These are phyloP conservation scores for Amniculicola lignicola DNA, from an alignment of 495 filamentous ascomycete genomes.

Conservation along the genomic window DNA sequence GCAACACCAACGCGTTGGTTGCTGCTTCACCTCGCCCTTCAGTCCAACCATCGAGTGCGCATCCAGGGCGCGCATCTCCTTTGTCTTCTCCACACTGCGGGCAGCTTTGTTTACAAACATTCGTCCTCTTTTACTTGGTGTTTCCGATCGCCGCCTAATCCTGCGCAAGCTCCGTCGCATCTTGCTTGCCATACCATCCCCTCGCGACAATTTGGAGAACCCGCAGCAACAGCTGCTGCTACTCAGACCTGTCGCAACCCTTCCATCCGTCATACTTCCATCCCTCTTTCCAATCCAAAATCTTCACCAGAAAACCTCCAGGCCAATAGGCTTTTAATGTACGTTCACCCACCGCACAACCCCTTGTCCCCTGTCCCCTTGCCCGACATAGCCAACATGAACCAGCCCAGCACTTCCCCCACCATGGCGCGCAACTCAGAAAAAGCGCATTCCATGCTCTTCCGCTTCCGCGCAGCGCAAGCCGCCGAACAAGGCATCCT, in stretches of 20 bases:
- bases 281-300: neutral
- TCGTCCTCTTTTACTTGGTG: conserved; percentile 2
- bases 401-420: conserved; percentile 8
- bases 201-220: neutral
- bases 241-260: neutral
- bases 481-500: conserved; percentile 95
- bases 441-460: conserved; percentile 99
- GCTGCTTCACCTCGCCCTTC: neutral
- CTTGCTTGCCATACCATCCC: neutral
- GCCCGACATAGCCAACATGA: neutral
- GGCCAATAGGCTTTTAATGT: neutral
- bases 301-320: neutral
- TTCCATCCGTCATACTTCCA: neutral
- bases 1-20: conserved; percentile 15
- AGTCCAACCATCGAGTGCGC: neutral
- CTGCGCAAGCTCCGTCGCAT: neutral
- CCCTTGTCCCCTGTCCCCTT: neutral
- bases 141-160: neutral
- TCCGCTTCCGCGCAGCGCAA: conserved; percentile 97
- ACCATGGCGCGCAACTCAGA: conserved; percentile 78
- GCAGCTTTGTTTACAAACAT: conserved; percentile 4
- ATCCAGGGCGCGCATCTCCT: neutral
- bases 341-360: neutral
- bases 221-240: neutral
- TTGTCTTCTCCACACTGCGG: conserved; percentile 7